phyloP scores from a whole-genome alignment of 2,329 filamentous ascomycete genomes.

The Hypoxylon sp. region DNA sequence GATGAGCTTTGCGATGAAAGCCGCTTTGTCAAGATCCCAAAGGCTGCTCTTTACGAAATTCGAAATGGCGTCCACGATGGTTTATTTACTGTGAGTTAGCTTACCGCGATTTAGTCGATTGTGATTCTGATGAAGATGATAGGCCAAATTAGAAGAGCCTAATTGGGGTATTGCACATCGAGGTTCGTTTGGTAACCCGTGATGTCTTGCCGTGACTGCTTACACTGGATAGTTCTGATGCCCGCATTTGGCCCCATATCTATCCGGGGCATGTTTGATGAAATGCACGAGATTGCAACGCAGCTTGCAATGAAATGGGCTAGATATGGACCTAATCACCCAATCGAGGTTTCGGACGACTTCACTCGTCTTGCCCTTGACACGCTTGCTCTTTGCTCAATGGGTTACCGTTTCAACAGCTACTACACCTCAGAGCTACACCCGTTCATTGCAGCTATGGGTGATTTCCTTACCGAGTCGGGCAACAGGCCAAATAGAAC shows the following conservation, averaged over 20 bases:
- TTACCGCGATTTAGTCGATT: constrained; percentile 43
- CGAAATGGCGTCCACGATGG: constrained; percentile 73
- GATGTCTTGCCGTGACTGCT: constrained; percentile 60
- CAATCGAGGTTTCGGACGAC: constrained; percentile 64
- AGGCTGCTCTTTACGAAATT: constrained; percentile 65
- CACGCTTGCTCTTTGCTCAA: constrained; percentile 77
- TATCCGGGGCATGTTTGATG: constrained; percentile 76
- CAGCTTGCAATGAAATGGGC: constrained; percentile 78
- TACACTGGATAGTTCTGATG: constrained; percentile 69
- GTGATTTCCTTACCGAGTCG: constrained; percentile 70
- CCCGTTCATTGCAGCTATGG: constrained; percentile 78
- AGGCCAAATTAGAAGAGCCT: constrained; percentile 62
- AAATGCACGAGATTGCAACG: constrained; percentile 76
- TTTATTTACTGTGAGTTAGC: constrained; percentile 70
- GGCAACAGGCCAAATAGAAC: constrained; percentile 64
- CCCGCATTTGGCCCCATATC: constrained; percentile 78
- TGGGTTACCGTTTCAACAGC: constrained; percentile 80
- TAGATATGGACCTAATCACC: constrained; percentile 67
- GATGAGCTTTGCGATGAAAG: constrained; percentile 75
- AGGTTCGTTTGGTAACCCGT: constrained; percentile 27
- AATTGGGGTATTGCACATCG: constrained; percentile 69
- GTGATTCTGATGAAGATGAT: constrained; percentile 16
- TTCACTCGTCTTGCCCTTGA: constrained; percentile 73
- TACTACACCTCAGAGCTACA: constrained; percentile 78
- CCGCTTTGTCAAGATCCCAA: constrained; percentile 72